phyloP scores from a whole-genome alignment of 768 basidiomycete species.

The Neoboletus subvelutipes region DNA sequence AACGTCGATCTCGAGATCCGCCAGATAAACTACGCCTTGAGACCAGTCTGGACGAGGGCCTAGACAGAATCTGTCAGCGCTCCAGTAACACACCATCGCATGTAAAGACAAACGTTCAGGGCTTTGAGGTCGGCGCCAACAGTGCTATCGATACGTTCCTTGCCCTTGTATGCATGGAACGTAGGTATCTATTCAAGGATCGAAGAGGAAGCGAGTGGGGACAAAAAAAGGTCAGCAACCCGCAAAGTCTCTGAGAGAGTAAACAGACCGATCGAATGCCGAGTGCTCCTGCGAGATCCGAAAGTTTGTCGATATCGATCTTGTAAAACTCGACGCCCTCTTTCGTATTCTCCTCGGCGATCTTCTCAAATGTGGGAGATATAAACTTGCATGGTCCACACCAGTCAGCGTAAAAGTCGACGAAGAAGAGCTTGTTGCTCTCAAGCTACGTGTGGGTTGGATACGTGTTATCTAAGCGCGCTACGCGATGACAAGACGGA shows the following conservation, averaged over 20 bases:
- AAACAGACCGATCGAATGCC: conserved; percentile 53
- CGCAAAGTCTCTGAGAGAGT: background rate
- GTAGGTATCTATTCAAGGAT: conserved; percentile 18
- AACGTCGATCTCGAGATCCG: background rate
- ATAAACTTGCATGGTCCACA: conserved; percentile 20
- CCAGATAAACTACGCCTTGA: too few species aligned
- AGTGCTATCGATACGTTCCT: background rate
- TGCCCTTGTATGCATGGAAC: conserved; percentile 11
- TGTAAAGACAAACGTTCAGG: conserved; percentile 6
- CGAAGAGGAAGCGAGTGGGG: too few species aligned
- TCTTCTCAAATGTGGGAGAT: conserved; percentile 13
- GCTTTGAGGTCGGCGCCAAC: background rate
- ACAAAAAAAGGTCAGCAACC: background rate
- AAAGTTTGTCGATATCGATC: conserved; percentile 62
- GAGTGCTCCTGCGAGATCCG: conserved; percentile 48
- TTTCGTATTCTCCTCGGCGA: background rate
- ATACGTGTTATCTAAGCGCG: background rate
- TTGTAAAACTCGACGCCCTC: conserved; percentile 59
- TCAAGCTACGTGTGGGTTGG: background rate
- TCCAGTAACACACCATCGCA: background rate
- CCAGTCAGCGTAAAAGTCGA: conserved; percentile 25
- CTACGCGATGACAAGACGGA: background rate
- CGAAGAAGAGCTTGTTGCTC: conserved; percentile 5
- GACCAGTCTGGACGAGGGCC: background rate
- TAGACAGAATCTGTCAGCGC: background rate